Conservation (phyloP, 768 basidiomycete genomes). For the Hericium rajendrae region DNA sequence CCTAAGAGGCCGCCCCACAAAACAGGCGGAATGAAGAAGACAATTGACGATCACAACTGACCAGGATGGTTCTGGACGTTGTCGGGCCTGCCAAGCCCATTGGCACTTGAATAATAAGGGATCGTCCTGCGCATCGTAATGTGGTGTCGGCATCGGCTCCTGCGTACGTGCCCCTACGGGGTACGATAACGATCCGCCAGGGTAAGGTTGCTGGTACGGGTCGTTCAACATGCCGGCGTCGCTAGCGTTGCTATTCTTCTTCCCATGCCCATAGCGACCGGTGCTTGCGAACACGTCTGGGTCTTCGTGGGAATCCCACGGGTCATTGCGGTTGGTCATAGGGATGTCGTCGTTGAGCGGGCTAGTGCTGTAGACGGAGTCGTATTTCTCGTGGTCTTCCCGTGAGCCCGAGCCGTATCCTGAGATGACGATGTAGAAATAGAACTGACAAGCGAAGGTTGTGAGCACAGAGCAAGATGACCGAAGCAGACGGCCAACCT, state of each 20-base stretch:
- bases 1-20: background rate
- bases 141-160: background rate
- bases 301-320: slow-evolving; percentile 61
- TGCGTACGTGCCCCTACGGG: background rate
- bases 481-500: slow-evolving; percentile 38
- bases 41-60: slow-evolving; percentile 23
- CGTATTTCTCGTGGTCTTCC: slow-evolving; percentile 74
- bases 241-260: slow-evolving; percentile 10
- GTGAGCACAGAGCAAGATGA: slow-evolving; percentile 18
- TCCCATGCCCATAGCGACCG: slow-evolving; percentile 8
- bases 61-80: slow-evolving; percentile 37
- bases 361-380: slow-evolving; percentile 54
- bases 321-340: slow-evolving; percentile 54
- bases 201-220: background rate
- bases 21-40: background rate
- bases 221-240: slow-evolving; percentile 8
- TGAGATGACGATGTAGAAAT: slow-evolving; percentile 37
- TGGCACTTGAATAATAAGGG: slow-evolving; percentile 21
- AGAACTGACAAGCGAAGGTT: slow-evolving; percentile 29
- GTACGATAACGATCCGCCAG: background rate
- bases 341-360: slow-evolving; percentile 44
- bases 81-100: slow-evolving; percentile 27
- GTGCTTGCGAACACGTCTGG: slow-evolving; percentile 16
- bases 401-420: slow-evolving; percentile 69
- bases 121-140: slow-evolving; percentile 20